Evolutionary conservation across 805 yeast genomes (phyloP), one percentile per base, ranked within the genome.

Genomic region (Pichia cephalocereana): DNA sequence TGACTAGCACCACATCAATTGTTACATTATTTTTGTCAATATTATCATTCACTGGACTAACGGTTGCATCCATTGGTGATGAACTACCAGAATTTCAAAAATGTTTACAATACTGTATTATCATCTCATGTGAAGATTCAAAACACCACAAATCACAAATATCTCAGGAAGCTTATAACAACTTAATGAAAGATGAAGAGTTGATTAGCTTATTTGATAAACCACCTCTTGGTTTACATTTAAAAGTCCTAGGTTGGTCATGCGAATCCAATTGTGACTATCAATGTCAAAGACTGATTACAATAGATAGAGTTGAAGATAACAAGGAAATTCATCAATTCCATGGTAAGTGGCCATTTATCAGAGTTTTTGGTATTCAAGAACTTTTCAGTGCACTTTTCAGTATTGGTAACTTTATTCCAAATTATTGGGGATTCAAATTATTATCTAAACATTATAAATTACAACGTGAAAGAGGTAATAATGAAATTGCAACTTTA

Each of bases 271-370:
- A 93, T 60, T 93, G 99, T 66, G 98, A 93, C 66, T 93, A 93
- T 64, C 84, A 81, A 56, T 93, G 99, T 63, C 98, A 93, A 64
- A 80, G 88, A 48, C 61, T 78, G 9, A 70, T 91, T 41, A 89
- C 96, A 0, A 58, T 60, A 2, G 68, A 75, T 38, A 70, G 96
- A 23, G 65, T 68, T 15, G 54, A 49, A 0, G 54, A 65, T 2
- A 70, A 73, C n/a, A 71, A 75, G 50, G 82, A 79, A 48, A 68
- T 87, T 0, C 74, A 74, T 39, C 99, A 93, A 63, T 93, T 87
- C 67, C 96, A 93, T 64, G 99, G 99, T 0, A 93, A 93, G 68
- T 93, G 99, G 99, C 98, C 98, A 2, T 93, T 93, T 59, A 52
- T 70, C 17, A 72, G 99, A 44, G 60, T 85, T 0, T 65, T 74